Base-by-base conservation (phyloP, 768 basidiomycete genomes). In the Candolleomyces aberdarensis region DNA sequence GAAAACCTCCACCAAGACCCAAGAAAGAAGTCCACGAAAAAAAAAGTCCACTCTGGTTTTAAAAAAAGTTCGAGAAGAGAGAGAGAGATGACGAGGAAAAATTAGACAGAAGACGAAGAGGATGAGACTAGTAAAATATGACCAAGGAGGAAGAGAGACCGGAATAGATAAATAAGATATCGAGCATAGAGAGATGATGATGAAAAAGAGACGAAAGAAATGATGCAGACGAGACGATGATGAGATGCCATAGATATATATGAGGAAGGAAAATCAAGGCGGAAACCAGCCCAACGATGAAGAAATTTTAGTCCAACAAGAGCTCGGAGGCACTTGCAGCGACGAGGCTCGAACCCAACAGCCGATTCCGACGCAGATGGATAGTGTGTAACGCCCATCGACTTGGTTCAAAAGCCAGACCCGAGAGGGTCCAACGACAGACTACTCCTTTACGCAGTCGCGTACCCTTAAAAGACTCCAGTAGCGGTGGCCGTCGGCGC, bases 41-140 rank as follows among this genome's bases (percentile, higher is more conserved):
- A 32, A 36, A 36, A 36, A 36, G 36, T 36, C 36, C 36, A 36
- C 36, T 36, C 36, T 11, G 6, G 36, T 36, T 11, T 1, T 3
- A 36, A 36, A 36, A 36, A 36, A 36, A 36, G 36, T 36, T 26
- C 36, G 11, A 36, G 36, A 36, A 36, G 36, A 36, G 36, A 36
- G 8, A 36, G 36, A 36, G 6, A 32, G 9, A 9, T 5, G 32
- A 36, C 36, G 36, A 36, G 2, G 36, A 36, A 6, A 36, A 36
- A 36, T 36, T 36, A 36, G 36, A 36, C 36, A 36, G 36, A 60
- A 60, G 48, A 63, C 57, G 57, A 56, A 63, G 53, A 57, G 59
- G 36, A 11, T 36, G 36, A 36, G 36, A 36, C 8, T 36, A 36
- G 36, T 36, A 36, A 63, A 46, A 56, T 13, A 56, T 53, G 40